phyloP scores from a whole-genome alignment of 2,329 filamentous ascomycete genomes.

The Alternaria brassicae region DNA sequence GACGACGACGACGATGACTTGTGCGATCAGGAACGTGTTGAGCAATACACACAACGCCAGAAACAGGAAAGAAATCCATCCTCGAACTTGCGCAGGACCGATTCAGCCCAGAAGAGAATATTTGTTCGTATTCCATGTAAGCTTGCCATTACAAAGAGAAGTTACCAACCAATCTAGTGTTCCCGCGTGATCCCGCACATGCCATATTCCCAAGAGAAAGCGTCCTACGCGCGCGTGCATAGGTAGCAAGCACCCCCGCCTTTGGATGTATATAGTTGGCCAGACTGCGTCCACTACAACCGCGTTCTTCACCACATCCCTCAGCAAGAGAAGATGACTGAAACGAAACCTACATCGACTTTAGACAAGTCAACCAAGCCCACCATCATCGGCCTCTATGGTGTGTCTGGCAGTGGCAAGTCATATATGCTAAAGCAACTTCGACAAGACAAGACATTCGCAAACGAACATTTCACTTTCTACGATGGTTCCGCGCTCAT shows the following conservation, averaged over 20 bases:
- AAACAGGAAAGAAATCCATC: background rate
- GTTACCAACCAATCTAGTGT: background rate
- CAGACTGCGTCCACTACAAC: background rate
- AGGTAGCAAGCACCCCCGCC: background rate
- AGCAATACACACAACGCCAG: background rate
- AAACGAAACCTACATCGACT: background rate
- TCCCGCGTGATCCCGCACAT: background rate
- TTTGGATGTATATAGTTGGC: background rate
- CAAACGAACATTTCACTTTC: slow-evolving; percentile 51
- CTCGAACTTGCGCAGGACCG: background rate
- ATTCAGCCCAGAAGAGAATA: background rate
- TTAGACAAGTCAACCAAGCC: slow-evolving; percentile 33
- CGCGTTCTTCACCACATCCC: background rate
- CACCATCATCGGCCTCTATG: slow-evolving; percentile 62
- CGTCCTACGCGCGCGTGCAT: background rate
- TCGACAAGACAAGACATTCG: slow-evolving; percentile 37
- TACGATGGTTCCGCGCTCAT: slow-evolving; percentile 64
- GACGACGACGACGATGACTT: too few species aligned
- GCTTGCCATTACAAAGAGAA: background rate
- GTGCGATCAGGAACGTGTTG: background rate
- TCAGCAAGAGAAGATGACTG: background rate
- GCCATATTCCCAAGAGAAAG: background rate
- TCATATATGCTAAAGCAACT: slow-evolving; percentile 56
- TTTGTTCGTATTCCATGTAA: background rate
- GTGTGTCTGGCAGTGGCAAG: slow-evolving; percentile 63